Evolutionary conservation across 1,139 yeast genomes (phyloP), one percentile per base, ranked within the genome.

Genomic region (Nakaseomyces glabratus): DNA sequence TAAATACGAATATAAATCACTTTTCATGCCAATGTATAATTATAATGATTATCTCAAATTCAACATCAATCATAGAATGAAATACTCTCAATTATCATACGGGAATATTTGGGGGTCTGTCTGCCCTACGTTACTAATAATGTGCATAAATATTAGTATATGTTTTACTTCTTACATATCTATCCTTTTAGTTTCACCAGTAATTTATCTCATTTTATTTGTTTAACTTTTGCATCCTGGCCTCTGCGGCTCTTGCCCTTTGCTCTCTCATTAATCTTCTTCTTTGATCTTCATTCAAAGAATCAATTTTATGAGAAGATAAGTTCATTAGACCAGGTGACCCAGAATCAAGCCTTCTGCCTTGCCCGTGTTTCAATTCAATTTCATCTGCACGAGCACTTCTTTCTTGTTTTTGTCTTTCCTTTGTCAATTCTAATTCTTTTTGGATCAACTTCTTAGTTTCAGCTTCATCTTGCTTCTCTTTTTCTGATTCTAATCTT

Each of bases 241-340:
- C 95, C 55, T 90, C 97, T 0, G 95, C 96, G 0, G 99, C 99
- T 41, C 97, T 68, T 0, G 97, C 97, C 36, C 98, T 65, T 52
- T 90, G 88, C 50, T 90, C 98, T 42, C 98, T 71, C 80, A 88
- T 86, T 20, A 90, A 60, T 50, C 77, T 71, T 69, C 69, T 68
- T 50, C 73, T 70, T 45, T 88, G 95, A 25, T 77, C 84, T 1
- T 79, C 88, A 8, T 70, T 63, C 37, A 79, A 55, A 1, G 58
- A 56, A 40, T 47, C 60, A 36, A 59, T 34, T 28, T 52, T 58
- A 13, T 47, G 59, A 22, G 54, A 55, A 12, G 45, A 9, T 8
- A 24, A 24, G 2, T 26, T 26, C 21, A 23, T 23, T 12, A 21
- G 8, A 12, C 32, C 26, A 28, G 48, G 34, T 5, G 51, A 37